Base-by-base conservation (phyloP, 2,329 filamentous ascomycete genomes). In the Akanthomyces uredinophilus region DNA sequence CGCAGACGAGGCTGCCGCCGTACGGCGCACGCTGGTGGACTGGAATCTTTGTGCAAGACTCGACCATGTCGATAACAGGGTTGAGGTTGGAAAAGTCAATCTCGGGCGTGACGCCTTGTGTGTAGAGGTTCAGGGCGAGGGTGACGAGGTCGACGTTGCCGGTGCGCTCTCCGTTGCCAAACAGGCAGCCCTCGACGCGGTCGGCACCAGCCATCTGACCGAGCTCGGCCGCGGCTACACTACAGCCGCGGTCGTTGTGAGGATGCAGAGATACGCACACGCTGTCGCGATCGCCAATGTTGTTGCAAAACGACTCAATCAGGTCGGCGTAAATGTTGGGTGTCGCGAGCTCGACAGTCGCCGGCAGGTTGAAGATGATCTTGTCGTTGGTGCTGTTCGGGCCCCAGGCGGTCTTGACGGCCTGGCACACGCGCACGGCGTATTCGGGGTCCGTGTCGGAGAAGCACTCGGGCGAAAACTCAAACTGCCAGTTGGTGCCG, bases 141-240 rank as follows among this genome's bases (percentile, higher is more conserved):
- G 93, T 98, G 55, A 98, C 92, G 61, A 98, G 83, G 72, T 98
- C 94, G 22, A 97, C 92, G 70, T 98, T 98, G 65, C 94, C 95
- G 0, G 94, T 98, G 66, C 95, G 82, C 81, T 99, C 94, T 63
- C 95, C 94, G 69, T 98, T 98, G 58, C 93, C 92, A 72, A 97
- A 73, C 44, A 97, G 81, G 66, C 92, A 96, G 51, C 94, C 94
- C 76, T 98, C 94, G 16, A 98, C 94, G 72, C 95, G 82, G 76
- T 97, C 91, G 41, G 92, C 95, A 60, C 94, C 95, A 20, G 93
- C 95, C 93, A 98, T 97, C 75, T 97, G 93, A 7, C 90, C 94
- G 70, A 98, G 77, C 73, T 98, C 94, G 11, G 94, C 90, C 0
- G 93, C 93, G 0, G 94, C 94, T 18, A 95, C 87, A 4, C 91